Conservation (phyloP, 2,329 filamentous ascomycete genomes). For the Aureobasidium leucospermi region DNA sequence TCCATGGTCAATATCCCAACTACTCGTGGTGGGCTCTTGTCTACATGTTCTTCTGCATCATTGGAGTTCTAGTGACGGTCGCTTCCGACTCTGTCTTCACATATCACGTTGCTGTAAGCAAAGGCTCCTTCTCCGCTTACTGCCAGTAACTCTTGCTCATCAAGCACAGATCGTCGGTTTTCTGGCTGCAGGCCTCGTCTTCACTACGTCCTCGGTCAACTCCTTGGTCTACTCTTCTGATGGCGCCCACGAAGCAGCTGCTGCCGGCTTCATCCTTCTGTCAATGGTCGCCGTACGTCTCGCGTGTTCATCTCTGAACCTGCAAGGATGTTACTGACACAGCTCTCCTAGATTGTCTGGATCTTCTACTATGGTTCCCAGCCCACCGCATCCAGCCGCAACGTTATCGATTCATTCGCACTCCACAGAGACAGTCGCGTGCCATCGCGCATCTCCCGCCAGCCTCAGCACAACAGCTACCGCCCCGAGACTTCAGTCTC, state of each 20-base stretch:
- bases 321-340: not conserved
- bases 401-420: slow-evolving; percentile 92
- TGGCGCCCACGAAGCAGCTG: slow-evolving; percentile 68
- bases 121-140: not conserved
- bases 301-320: not conserved
- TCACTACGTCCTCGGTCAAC: slow-evolving; percentile 81
- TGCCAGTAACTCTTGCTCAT: not conserved
- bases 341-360: slow-evolving; percentile 69
- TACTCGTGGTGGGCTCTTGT: slow-evolving; percentile 89
- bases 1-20: slow-evolving; percentile 60
- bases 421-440: slow-evolving; percentile 71
- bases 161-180: slow-evolving; percentile 68
- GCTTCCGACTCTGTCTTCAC: slow-evolving; percentile 77
- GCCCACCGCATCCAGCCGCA: slow-evolving; percentile 74
- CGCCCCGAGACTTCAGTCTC: slow-evolving; percentile 81
- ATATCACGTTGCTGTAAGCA: slow-evolving; percentile 74
- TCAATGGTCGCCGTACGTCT: slow-evolving; percentile 80
- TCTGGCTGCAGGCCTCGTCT: slow-evolving; percentile 71
- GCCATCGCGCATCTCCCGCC: slow-evolving; percentile 56
- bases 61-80: slow-evolving; percentile 73
- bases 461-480: slow-evolving; percentile 62
- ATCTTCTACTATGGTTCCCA: slow-evolving; percentile 98
- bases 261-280: slow-evolving; percentile 86
- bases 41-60: slow-evolving; percentile 76
- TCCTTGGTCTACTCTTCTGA: slow-evolving; percentile 70